These are phyloP conservation scores for Ustilago xerochloae DNA, from an alignment of 1,284 basidiomycete species.

Conservation along the genomic window DNA sequence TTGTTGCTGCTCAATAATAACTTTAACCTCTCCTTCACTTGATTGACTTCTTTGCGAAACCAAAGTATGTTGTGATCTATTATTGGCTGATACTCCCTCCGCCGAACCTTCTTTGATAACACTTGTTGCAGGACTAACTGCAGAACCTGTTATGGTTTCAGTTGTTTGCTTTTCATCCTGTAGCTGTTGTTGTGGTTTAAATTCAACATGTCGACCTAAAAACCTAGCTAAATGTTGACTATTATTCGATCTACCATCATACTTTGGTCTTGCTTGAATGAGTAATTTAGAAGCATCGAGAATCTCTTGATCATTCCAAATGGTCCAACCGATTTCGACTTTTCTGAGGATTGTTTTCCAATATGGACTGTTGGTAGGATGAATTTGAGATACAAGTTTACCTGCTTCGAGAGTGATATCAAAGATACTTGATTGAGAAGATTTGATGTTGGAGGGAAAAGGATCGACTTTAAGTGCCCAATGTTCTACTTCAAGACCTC, in stretches of 20 bases:
- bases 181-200: constrained; percentile 2
- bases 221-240: constrained; percentile 36
- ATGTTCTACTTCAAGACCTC: constrained; percentile 47
- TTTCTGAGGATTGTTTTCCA: constrained; percentile 32
- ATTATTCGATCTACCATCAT: constrained; percentile 46
- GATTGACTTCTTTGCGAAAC: constrained; percentile 28
- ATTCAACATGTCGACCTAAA: constrained; percentile 35
- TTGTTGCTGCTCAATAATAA: too few species aligned
- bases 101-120: constrained; percentile 15
- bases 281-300: constrained; percentile 27
- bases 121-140: constrained; percentile 13
- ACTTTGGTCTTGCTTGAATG: constrained; percentile 40
- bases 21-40: constrained; percentile 17
- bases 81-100: not conserved
- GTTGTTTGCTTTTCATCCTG: not conserved
- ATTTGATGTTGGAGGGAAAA: constrained; percentile 3
- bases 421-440: constrained; percentile 29
- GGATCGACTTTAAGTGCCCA: constrained; percentile 50
- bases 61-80: constrained; percentile 27
- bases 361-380: constrained; percentile 25
- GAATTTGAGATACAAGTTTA: constrained; percentile 21
- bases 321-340: constrained; percentile 40
- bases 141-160: not conserved
- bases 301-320: constrained; percentile 45
- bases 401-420: constrained; percentile 37